A percentile compares a stretch with the other conserved stretches of the same genome.
phyloP scores from a whole-genome alignment of 1,284 basidiomycete genomes.

The Cutaneotrichosporon arboriforme region DNA sequence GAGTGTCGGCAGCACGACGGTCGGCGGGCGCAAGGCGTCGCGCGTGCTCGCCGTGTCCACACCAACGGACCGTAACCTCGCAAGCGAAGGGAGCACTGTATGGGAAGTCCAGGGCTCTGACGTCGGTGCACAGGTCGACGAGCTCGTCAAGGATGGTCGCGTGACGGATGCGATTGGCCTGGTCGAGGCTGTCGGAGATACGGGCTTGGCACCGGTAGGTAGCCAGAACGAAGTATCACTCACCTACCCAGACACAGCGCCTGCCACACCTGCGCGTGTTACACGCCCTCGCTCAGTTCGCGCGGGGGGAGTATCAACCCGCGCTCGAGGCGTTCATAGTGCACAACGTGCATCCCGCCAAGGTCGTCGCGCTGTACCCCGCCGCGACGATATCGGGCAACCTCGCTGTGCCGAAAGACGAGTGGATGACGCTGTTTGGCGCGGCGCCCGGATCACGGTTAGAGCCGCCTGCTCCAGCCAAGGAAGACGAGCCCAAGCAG shows the following conservation, averaged over 20 bases:
- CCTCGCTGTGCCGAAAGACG: conserved; percentile 58
- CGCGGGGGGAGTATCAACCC: conserved; percentile 42
- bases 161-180: conserved; percentile 78
- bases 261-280: conserved; percentile 60
- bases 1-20: background rate
- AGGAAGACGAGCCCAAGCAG: background rate
- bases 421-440: conserved; percentile 84
- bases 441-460: conserved; percentile 55
- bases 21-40: background rate
- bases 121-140: conserved; percentile 78
- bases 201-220: conserved; percentile 63
- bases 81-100: conserved; percentile 66
- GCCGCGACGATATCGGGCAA: conserved; percentile 67
- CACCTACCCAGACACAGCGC: conserved; percentile 25
- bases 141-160: conserved; percentile 64
- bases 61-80: conserved; percentile 62
- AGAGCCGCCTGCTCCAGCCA: conserved; percentile 22
- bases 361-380: conserved; percentile 86
- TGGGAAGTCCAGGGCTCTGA: conserved; percentile 69
- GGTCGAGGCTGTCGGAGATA: conserved; percentile 61
- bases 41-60: conserved; percentile 60
- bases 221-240: too few species aligned
- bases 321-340: conserved; percentile 85
- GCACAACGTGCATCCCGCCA: conserved; percentile 85
- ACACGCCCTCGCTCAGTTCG: conserved; percentile 72